Base-by-base conservation (phyloP, 306 rosid species). In the Datisca glomerata region DNA sequence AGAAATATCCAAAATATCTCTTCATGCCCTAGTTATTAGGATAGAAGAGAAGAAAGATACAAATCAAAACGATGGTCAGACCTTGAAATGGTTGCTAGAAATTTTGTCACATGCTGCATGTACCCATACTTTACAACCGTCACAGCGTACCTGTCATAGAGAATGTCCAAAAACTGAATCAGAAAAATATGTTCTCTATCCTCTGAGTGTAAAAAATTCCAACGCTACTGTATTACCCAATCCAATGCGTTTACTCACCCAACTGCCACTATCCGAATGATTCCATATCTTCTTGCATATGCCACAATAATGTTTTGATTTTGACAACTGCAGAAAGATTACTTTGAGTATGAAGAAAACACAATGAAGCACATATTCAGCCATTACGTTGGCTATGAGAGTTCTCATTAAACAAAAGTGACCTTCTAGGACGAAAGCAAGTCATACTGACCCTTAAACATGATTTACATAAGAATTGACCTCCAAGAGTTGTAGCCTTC, bases 81-180 rank as follows among this genome's bases (percentile, higher is more conserved):
- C 98, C 98, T 84, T 84, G 50, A 80, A 80, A 43, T 47, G 79
- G 54, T 73, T 75, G 62, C 78, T 73, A 56, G 91, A 73, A 73
- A 84, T 80, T 68, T 75, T 75, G 79, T 80, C 98, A 7, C 98
- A 91, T 62, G 75, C 98, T 1, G 96, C 94, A 7, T 91, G 98
- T 65, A 91, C 98, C 98, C 98, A 91, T 40, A 84, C 96, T 64
- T 78, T 85, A 65, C 98, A 91, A 57, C 98, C 96, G 57, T 91
- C 98, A 60, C 98, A 91, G 12, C 96, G 98, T 34, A 91, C 98
- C 98, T 91, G 65, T 64, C 55, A 36, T 42, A 53, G 52, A 63
- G 35, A 39, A 23, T 41, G 37, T 42, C 45, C 57, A 12, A 28
- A 42, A 49, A 33, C 43, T 57, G 18, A 19, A 47, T 53, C 43